A percentile compares a stretch with the other conserved stretches of the same genome.
phyloP scores from a whole-genome alignment of 805 yeast genomes.

The Wickerhamomyces hampshirensis region DNA sequence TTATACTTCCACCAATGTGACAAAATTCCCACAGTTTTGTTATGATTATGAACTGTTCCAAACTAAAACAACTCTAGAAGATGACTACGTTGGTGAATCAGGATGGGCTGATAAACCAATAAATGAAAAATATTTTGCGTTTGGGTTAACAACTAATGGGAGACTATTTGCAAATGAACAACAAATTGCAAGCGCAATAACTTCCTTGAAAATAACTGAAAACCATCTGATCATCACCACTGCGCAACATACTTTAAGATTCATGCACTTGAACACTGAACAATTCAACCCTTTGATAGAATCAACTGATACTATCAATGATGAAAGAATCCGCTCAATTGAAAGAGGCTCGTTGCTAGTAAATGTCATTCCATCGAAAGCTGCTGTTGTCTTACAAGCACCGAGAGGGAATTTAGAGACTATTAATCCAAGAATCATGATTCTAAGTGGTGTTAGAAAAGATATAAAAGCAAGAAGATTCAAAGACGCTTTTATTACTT shows the following conservation, averaged over 20 bases:
- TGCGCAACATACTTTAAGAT: slow-evolving; percentile 77
- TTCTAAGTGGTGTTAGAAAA: slow-evolving; percentile 73
- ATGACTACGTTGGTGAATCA: slow-evolving; percentile 19
- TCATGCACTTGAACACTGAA: slow-evolving; percentile 59
- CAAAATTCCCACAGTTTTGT: slow-evolving; percentile 67
- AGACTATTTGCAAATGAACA: slow-evolving; percentile 60
- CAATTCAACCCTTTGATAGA: slow-evolving; percentile 35
- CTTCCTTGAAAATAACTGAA: slow-evolving; percentile 73
- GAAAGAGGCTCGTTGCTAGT: slow-evolving; percentile 91
- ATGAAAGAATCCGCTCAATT: slow-evolving; percentile 82
- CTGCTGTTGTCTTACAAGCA: slow-evolving; percentile 84
- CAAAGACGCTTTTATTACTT: slow-evolving; percentile 69
- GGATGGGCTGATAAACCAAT: slow-evolving; percentile 25
- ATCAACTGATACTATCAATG: slow-evolving; percentile 38
- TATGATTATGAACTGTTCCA: slow-evolving; percentile 48
- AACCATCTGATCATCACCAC: slow-evolving; percentile 78
- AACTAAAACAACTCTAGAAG: slow-evolving; percentile 9
- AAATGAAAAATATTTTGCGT: slow-evolving; percentile 35
- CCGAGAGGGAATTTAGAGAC: slow-evolving; percentile 97
- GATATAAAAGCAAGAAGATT: slow-evolving; percentile 56
- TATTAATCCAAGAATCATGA: slow-evolving; percentile 88
- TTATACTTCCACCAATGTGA: slow-evolving; percentile 29
- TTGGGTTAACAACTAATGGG: slow-evolving; percentile 76
- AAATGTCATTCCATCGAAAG: slow-evolving; percentile 72
- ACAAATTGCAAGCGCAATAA: slow-evolving; percentile 66